Percentiles rank a stretch among this genome's conserved stretches.
Evolutionary conservation across 352 stramenopile species (phyloP).

Genomic region (Thalassiosira mediterranea): DNA sequence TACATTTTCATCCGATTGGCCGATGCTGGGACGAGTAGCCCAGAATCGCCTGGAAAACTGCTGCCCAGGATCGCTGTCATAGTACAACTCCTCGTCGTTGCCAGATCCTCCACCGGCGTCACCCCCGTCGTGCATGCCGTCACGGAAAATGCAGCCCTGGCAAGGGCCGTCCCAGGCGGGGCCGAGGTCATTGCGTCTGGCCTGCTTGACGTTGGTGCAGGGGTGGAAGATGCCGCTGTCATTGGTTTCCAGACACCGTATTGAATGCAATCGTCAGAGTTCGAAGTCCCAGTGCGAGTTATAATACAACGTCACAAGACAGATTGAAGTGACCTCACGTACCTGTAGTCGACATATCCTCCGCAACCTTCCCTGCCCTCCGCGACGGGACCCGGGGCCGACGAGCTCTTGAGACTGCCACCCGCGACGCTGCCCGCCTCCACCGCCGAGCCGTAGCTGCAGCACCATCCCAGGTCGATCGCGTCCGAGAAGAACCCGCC

Average conservation of each 20-base stretch:
- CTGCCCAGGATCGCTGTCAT: constrained; percentile 54
- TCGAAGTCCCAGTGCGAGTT: too few species aligned
- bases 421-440: neutral
- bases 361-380: constrained; percentile 33
- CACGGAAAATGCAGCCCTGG: constrained; percentile 52
- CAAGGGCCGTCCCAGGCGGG: constrained; percentile 9
- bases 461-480: constrained; percentile 38
- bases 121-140: constrained; percentile 18
- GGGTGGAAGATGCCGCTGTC: constrained; percentile 28
- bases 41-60: constrained; percentile 14
- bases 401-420: neutral
- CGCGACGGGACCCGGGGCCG: neutral
- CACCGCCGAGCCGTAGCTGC: neutral
- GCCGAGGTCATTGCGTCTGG: neutral
- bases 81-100: constrained; percentile 43
- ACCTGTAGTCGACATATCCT: constrained; percentile 52
- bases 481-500: constrained; percentile 23
- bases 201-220: constrained; percentile 15
- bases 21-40: too few species aligned
- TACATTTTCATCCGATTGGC: neutral
- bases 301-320: neutral
- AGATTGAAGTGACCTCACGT: neutral
- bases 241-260: too few species aligned
- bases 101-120: neutral
- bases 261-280: too few species aligned